phyloP scores from a whole-genome alignment of 495 filamentous ascomycete genomes.

The Trichocladium uniseriatum region DNA sequence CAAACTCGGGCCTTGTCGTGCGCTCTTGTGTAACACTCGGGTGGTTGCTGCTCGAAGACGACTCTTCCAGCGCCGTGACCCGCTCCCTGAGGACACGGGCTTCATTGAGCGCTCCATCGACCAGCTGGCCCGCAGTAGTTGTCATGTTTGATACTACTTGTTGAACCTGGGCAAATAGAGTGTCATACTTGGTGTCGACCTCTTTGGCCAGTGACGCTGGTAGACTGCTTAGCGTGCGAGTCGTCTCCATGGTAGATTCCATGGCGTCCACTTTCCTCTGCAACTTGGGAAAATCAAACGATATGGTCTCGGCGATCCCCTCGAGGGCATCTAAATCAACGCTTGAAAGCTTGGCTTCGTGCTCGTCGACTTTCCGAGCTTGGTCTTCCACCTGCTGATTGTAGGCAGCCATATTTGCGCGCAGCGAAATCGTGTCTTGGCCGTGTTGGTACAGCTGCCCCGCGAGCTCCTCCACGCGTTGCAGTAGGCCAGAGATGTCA shows the following conservation, averaged over 20 bases:
- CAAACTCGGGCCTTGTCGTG: not conserved
- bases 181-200: not conserved
- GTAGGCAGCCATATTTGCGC: not conserved
- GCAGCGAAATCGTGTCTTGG: not conserved
- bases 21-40: not conserved
- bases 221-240: too few relatives aligned
- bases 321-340: constrained; percentile 9
- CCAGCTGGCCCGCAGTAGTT: not conserved
- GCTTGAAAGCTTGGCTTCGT: constrained; percentile 5
- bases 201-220: too few relatives aligned
- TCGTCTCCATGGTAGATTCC: too few relatives aligned
- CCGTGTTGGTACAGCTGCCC: not conserved
- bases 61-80: not conserved
- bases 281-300: constrained; percentile 5
- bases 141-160: not conserved
- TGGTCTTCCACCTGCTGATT: not conserved
- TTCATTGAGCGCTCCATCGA: not conserved
- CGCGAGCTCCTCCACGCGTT: not conserved
- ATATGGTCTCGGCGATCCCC: not conserved
- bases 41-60: too few relatives aligned
- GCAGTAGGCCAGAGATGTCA: not conserved
- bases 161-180: not conserved
- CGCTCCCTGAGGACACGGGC: not conserved
- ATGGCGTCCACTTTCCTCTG: not conserved
- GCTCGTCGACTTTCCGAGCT: constrained; percentile 2